Conservation (phyloP, 2,329 filamentous ascomycete genomes). For the Fusarium sacchari region DNA sequence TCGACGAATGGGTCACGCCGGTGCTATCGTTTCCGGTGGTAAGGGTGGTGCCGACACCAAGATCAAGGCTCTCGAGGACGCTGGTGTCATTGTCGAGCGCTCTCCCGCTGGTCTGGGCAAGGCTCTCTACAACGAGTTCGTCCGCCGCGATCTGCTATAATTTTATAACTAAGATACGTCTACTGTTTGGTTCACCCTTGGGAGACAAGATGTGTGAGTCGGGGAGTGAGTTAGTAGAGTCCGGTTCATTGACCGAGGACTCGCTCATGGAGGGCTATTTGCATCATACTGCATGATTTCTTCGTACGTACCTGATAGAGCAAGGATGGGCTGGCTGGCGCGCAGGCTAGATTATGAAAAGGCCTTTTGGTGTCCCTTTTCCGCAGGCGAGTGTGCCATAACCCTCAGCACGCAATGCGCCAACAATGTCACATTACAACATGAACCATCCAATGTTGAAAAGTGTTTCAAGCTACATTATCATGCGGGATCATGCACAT, state of each 20-base stretch:
- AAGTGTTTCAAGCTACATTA: slow-evolving; percentile 29
- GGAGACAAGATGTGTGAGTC: slow-evolving; percentile 17
- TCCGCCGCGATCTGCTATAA: slow-evolving; percentile 95
- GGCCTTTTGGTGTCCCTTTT: slow-evolving; percentile 32
- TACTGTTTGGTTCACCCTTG: slow-evolving; percentile 13
- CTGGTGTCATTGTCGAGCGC: slow-evolving; percentile 95
- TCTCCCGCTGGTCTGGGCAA: slow-evolving; percentile 93
- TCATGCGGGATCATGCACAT: background rate
- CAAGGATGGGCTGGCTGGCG: slow-evolving; percentile 44
- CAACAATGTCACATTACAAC: slow-evolving; percentile 41
- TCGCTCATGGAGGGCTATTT: slow-evolving; percentile 43
- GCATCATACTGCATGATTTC: slow-evolving; percentile 46
- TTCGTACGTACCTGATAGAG: slow-evolving; percentile 50
- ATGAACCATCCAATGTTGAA: slow-evolving; percentile 30
- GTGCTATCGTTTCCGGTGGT: slow-evolving; percentile 96
- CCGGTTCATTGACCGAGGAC: slow-evolving; percentile 30
- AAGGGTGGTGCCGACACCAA: slow-evolving; percentile 99
- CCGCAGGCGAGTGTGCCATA: slow-evolving; percentile 37
- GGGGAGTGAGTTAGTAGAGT: slow-evolving; percentile 37
- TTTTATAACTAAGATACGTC: slow-evolving; percentile 29
- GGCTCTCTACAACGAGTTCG: slow-evolving; percentile 93
- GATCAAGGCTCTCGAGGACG: slow-evolving; percentile 92
- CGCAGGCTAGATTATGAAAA: slow-evolving; percentile 42
- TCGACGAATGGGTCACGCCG: slow-evolving; percentile 97
- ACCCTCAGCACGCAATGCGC: slow-evolving; percentile 34